Percentiles rank a stretch among this genome's conserved stretches.
Evolutionary conservation across 768 basidiomycete genomes (phyloP).

Genomic region (Boletus coccyginus): DNA sequence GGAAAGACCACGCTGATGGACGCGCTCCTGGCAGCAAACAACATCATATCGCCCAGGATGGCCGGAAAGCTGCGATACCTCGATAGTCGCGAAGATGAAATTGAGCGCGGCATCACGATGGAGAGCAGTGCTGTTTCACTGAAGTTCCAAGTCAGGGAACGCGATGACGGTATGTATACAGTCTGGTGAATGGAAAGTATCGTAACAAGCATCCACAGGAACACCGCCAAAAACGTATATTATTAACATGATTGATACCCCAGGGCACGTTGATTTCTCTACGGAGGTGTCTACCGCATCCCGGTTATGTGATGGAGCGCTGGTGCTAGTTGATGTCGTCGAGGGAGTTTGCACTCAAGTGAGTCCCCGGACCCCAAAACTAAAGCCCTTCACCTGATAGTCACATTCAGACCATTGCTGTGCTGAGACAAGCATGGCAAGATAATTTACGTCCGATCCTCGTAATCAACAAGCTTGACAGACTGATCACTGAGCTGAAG

Average conservation of each 20-base stretch:
- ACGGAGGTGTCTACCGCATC: conserved; percentile 96
- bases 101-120: conserved; percentile 98
- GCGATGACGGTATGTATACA: conserved; percentile 55
- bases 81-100: conserved; percentile 95
- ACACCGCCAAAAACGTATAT: conserved; percentile 66
- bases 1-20: conserved; percentile 98
- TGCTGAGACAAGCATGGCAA: conserved; percentile 91
- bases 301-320: conserved; percentile 89
- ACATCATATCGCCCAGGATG: conserved; percentile 92
- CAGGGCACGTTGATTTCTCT: conserved; percentile 98
- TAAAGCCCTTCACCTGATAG: background rate
- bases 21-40: conserved; percentile 91
- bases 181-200: conserved; percentile 7
- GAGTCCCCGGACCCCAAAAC: conserved; percentile 21
- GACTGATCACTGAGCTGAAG: conserved; percentile 90
- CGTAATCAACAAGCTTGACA: conserved; percentile 96
- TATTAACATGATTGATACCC: conserved; percentile 97
- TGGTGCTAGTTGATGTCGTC: conserved; percentile 93
- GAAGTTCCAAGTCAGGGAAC: conserved; percentile 77
- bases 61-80: conserved; percentile 96
- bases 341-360: conserved; percentile 99
- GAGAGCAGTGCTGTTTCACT: conserved; percentile 94
- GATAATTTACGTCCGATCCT: conserved; percentile 87
- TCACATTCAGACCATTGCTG: conserved; percentile 77
- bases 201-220: conserved; percentile 45